Base-by-base conservation (phyloP, 495 filamentous ascomycete genomes). In the Xylaria acuta region DNA sequence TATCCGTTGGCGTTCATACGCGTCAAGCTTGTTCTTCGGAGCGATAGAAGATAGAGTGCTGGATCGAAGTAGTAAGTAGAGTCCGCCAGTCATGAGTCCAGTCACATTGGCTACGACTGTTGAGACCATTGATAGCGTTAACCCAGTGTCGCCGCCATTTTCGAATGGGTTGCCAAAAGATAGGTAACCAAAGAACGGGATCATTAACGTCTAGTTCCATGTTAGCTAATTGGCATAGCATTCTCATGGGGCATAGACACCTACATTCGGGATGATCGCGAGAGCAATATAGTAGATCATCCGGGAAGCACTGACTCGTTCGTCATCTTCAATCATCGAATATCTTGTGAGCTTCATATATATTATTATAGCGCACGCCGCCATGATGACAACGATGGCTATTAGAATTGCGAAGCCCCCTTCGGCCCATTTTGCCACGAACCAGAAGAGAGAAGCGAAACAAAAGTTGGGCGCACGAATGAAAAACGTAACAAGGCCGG, bases 361-460 rank as follows among this genome's bases (percentile, higher is more conserved):
- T 43, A 85, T 75, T 34, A 80, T 69, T 30, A 80, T 66, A 34
- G 65, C 71, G 54, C 81, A 82, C 14, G 75, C 64, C 1, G 80
- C 41, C 38, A 86, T 69, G 36, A 80, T 70, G 38, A 73, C 63
- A 22, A 73, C 63, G 11, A 86, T 83, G 20, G 72, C 74, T 27
- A 80, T 73, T 12, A 86, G 69, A 4, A 85, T 60, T 5, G 72
- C 78, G 54, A 85, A 85, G 59, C 82, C 84, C 5, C 79, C 79
- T 56, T 76, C 69, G 11, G 81, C 77, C 71, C 83, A 86, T 69
- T 81, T 81, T n/a, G 80, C 77, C 38, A 85, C 80, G 63, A 86
- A 86, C 83, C 82, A 86, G 72, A 86, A 86, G 18, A 86, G 81
- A 22, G 84, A 85, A 59, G 80, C 80, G 58, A 84, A 78, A 73